Evolutionary conservation across 148 eudicot genomes (phyloP), one percentile per base, ranked within the genome.

Genomic region (Silene conica): DNA sequence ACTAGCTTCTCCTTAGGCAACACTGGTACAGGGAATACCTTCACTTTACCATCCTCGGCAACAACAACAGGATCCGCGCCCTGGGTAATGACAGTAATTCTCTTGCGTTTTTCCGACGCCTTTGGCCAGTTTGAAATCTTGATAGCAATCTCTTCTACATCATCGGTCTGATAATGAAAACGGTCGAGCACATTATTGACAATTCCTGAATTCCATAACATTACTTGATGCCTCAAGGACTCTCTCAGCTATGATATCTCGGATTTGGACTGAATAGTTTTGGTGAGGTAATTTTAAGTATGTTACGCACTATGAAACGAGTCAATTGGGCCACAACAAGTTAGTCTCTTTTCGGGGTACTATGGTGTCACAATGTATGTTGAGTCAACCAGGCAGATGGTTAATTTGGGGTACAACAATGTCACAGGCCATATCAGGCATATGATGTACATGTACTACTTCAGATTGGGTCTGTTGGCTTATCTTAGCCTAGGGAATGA

Each of bases 31-130:
- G 99, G 93, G 82, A 83, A 87, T 75, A 63, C 68, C 63, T 62
- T 85, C 80, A 87, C 90, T 86, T 90, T 90, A 46, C 99, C 97
- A 76, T 90, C 90, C 70, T 85, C 85, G n/a, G 96, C 99, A 82
- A 92, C 86, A 46, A 92, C 99, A 60, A 95, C 97, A 28, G 99
- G 97, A 71, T 95, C 99, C 34, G 89, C 86, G 82, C 99, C 99
- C 80, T 95, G 99, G 23, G 99, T 95, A 68, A 95, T 95, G 69
- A 95, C 96, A 22, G 90, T 83, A 54, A 92, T 92, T 83, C 99
- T 90, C 84, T 92, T 87, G 87, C 83, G 96, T 68, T 87, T 79
- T 41, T 87, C 93, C 21, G 99, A 87, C 75, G 96, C 97, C 86
- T 87, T 87, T 41, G 96, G 94, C 92, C 85, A 90, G 78, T 82